Percentiles rank a stretch among this genome's conserved stretches.
Evolutionary conservation across 2,329 filamentous ascomycete species (phyloP).

Genomic region (Curvularia eragrostidis): DNA sequence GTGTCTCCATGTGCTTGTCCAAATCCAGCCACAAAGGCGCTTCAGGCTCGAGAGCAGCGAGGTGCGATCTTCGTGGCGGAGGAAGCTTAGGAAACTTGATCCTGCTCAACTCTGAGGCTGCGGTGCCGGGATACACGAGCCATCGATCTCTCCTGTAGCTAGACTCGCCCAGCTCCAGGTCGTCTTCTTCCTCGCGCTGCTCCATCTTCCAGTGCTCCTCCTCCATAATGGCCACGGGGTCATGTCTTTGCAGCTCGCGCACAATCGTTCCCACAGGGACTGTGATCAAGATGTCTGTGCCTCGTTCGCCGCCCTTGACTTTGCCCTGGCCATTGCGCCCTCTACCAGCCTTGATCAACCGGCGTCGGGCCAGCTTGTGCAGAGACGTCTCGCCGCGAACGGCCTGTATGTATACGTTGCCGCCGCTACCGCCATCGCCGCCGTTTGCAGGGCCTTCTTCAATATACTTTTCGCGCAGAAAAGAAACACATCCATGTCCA

Average conservation of each 20-base stretch:
- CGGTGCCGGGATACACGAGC: conserved; percentile 82
- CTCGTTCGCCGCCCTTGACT: conserved; percentile 74
- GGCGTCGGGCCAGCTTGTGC: conserved; percentile 83
- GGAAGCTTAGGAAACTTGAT: conserved; percentile 65
- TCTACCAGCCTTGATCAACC: conserved; percentile 74
- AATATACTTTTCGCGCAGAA: conserved; percentile 88
- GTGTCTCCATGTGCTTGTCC: conserved; percentile 75
- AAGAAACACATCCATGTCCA: conserved; percentile 93
- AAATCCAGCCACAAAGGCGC: conserved; percentile 69
- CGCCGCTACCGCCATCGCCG: conserved; percentile 90
- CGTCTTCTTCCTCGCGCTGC: conserved; percentile 30
- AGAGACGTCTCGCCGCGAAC: conserved; percentile 89
- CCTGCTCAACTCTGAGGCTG: conserved; percentile 70
- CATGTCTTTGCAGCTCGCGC: conserved; percentile 77
- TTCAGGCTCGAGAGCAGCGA: conserved; percentile 72
- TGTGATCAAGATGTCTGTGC: conserved; percentile 84
- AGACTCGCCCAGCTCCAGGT: conserved; percentile 43
- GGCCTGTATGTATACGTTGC: conserved; percentile 93
- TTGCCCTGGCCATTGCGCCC: conserved; percentile 82
- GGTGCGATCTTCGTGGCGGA: conserved; percentile 61
- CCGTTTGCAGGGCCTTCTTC: conserved; percentile 91
- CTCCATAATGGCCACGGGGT: conserved; percentile 76
- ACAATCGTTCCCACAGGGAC: conserved; percentile 94
- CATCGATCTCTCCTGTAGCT: conserved; percentile 71
- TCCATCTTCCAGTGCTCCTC: conserved; percentile 40